Evolutionary conservation across 148 eudicot species (phyloP), one percentile per base, ranked within the genome.

Genomic region (Heliosperma pusillum): DNA sequence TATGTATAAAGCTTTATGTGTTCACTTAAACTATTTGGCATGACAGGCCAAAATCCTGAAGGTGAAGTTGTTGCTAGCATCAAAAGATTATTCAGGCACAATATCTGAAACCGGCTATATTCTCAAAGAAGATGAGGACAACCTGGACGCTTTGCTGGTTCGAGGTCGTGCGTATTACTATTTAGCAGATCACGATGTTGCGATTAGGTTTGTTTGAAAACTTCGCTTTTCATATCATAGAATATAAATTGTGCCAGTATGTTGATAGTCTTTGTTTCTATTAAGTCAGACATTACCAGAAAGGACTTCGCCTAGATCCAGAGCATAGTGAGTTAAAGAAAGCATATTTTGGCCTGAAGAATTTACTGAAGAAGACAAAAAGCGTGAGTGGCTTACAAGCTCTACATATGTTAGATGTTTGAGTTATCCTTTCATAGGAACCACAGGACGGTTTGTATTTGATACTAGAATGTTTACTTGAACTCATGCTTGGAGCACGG

Each of bases 161-260:
- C 89, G 98, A 79, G 98, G 98, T 27, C 91, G 93, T 65, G 97
- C 97, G 66, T 94, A 94, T 77, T 94, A 94, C 83, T 94, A 94
- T 76, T 80, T 94, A 70, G 96, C 96, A 67, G 98, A 94, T 86
- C 98, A 94, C 78, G 97, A 94, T 82, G 91, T 94, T 56, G 95
- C 97, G 69, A 76, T 76, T 74, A 91, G 95, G 97, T 90, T 80
- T 73, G 87, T 80, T 73, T 44, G 70, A 36, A 5, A 57, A 58
- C 22, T 60, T 10, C 27, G 9, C 27, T 59, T 56, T 58, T 79
- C 21, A 11, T 29, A 33, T 66, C 13, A 22, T 29, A 27, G 17
- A 44, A 30, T 50, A 36, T 36, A 45, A 50, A 16, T 24, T 50
- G 44, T 52, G 17, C 56, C 20, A 2, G 36, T 10, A 3, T 80